Percentiles rank a stretch among this genome's conserved stretches.
These are phyloP conservation scores for Arthrobotrys musiformis DNA, from an alignment of 2,329 filamentous ascomycete species.

Conservation along the genomic window DNA sequence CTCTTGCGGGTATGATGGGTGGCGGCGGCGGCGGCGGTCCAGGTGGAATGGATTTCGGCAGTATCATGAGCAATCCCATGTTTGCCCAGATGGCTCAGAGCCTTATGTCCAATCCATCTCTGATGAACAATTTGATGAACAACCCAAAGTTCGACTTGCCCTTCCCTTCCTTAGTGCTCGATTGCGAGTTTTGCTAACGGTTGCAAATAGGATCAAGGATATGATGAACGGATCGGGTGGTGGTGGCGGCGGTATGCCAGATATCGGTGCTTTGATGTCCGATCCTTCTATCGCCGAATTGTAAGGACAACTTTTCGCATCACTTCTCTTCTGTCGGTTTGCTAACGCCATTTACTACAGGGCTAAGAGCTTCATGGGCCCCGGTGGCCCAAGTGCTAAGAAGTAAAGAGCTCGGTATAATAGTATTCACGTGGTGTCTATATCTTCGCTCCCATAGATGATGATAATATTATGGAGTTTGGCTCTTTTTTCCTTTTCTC, in stretches of 20 bases:
- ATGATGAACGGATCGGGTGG: slow-evolving; percentile 75
- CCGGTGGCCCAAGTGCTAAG: slow-evolving; percentile 55
- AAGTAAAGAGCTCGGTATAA: slow-evolving; percentile 24
- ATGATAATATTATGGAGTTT: slow-evolving; percentile 39
- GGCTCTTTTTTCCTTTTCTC: background rate
- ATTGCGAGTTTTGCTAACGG: background rate
- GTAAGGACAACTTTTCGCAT: slow-evolving; percentile 69
- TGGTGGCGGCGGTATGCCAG: slow-evolving; percentile 89
- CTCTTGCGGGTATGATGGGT: slow-evolving; percentile 78
- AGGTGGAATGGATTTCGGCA: slow-evolving; percentile 85
- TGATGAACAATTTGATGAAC: slow-evolving; percentile 91
- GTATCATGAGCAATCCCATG: slow-evolving; percentile 98
- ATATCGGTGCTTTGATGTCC: slow-evolving; percentile 85
- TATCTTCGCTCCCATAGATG: slow-evolving; percentile 35
- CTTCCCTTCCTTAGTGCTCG: background rate
- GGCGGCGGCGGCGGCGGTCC: slow-evolving; percentile 71
- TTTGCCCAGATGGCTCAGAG: slow-evolving; percentile 97
- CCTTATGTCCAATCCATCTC: slow-evolving; percentile 94
- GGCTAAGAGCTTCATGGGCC: slow-evolving; percentile 74
- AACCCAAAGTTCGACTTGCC: slow-evolving; percentile 72
- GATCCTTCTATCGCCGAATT: slow-evolving; percentile 93
- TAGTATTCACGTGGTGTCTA: slow-evolving; percentile 25
- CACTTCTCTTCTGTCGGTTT: background rate
- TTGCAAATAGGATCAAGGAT: slow-evolving; percentile 71
- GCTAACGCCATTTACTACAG: slow-evolving; percentile 62